phyloP scores from a whole-genome alignment of 1,284 basidiomycete species.

The Ganoderma lingzhi region DNA sequence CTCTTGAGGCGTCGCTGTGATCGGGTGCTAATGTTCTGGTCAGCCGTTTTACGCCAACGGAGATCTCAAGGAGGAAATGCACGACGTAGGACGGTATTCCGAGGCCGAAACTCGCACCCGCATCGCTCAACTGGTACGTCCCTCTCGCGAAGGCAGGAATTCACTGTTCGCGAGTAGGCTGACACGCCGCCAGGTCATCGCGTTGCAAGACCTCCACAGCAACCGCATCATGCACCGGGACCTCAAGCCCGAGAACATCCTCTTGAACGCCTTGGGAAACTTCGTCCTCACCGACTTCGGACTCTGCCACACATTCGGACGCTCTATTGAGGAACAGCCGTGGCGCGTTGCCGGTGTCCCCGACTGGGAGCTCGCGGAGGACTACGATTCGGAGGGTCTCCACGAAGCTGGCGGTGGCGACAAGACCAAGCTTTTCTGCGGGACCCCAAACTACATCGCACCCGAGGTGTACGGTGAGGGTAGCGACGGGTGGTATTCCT shows the following conservation, averaged over 20 bases:
- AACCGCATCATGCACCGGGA: conserved; percentile 47
- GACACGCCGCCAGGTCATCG: conserved; percentile 48
- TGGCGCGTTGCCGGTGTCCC: conserved; percentile 43
- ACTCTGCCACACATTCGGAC: conserved; percentile 65
- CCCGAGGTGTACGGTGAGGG: conserved; percentile 58
- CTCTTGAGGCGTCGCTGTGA: not conserved
- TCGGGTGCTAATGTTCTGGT: not conserved
- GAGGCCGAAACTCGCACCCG: conserved; percentile 21
- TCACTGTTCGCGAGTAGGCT: not conserved
- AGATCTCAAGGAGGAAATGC: conserved; percentile 1
- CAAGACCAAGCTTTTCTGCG: conserved; percentile 19
- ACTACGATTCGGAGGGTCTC: not conserved
- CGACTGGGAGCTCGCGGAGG: not conserved
- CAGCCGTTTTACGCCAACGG: conserved; percentile 6
- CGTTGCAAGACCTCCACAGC: conserved; percentile 50
- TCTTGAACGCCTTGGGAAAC: conserved; percentile 53
- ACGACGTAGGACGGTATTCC: not conserved
- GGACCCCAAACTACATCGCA: conserved; percentile 61
- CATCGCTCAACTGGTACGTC: conserved; percentile 36
- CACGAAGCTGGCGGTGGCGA: conserved; percentile 3
- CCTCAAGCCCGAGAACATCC: conserved; percentile 63
- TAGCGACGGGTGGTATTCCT: conserved; percentile 48
- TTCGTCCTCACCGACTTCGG: conserved; percentile 74
- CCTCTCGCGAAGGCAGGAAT: not conserved
- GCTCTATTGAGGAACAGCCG: conserved; percentile 39